Evolutionary conservation across 768 basidiomycete species (phyloP), one percentile per base, ranked within the genome.

Genomic region (Phanerochaete sordida): DNA sequence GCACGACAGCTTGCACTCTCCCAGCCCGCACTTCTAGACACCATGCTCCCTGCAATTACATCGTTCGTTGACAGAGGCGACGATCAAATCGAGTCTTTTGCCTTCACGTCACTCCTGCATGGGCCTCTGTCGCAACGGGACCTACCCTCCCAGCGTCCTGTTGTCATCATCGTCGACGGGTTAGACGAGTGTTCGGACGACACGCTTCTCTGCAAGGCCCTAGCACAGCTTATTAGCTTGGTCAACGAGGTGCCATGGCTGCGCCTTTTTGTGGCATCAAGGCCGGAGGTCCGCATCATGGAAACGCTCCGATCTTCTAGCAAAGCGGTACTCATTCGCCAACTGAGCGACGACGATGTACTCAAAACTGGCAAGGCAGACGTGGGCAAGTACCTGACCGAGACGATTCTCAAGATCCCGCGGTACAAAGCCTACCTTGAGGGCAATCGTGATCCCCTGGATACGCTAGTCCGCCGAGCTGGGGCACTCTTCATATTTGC

Each of bases 1-100:
- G 58, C 58, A 8, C 37, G n/a, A 3, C 50, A 51, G 16, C 37
- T 59, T 33, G 58, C 58, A 5, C 58, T 35, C 8, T 28, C 23
- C 19, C 49, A 59, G 12, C 49, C 33, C 13, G 13, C 9, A 15
- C 52, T 54, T 15, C 37, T 31, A 11, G 30, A 54, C 33, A 33
- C 35, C 31, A 23, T 54, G 31, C 52, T 5, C 19, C 33, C 3
- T 19, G 37, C 7, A 15, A 54, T 28, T 54, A 33, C 16, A 9
- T 1, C 52, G 15, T 13, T n/a, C 15, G 24, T 15, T 26, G 27
- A 26, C 24, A 26, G 26, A 49, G n/a, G n/a, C n/a, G n/a, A n/a
- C n/a, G n/a, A n/a, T n/a, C n/a, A n/a, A n/a, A n/a, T 27, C 11
- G 24, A 49, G 4, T 28, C 2, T 26, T n/a, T n/a, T n/a, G 48